These are phyloP conservation scores for Trichophaea hybrida DNA, from an alignment of 2,329 filamentous ascomycete genomes.

Conservation along the genomic window DNA sequence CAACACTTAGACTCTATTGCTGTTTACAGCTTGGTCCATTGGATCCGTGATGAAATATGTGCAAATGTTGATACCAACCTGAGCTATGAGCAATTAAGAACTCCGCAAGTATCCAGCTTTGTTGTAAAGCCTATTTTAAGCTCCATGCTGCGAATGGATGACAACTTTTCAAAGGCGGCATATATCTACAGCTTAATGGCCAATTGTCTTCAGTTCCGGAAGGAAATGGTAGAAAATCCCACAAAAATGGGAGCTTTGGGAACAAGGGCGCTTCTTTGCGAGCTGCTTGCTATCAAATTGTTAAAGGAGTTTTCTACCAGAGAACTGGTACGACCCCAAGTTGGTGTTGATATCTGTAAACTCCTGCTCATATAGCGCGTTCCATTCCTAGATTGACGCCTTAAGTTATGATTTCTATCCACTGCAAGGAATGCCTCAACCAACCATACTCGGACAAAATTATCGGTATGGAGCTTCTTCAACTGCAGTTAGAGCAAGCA, in stretches of 20 bases:
- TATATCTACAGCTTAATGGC: slow-evolving; percentile 83
- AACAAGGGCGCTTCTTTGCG: slow-evolving; percentile 76
- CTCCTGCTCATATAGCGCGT: background rate
- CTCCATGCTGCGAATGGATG: slow-evolving; percentile 53
- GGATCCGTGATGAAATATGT: slow-evolving; percentile 71
- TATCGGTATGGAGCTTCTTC: slow-evolving; percentile 13
- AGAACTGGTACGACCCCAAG: slow-evolving; percentile 42
- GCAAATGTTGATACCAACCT: slow-evolving; percentile 80
- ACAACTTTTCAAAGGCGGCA: slow-evolving; percentile 66
- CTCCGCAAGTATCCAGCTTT: slow-evolving; percentile 92
- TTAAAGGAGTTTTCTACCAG: slow-evolving; percentile 79
- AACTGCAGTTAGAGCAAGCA: slow-evolving; percentile 36
- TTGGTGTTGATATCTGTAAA: background rate
- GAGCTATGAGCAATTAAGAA: slow-evolving; percentile 86
- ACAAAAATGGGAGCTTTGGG: slow-evolving; percentile 71
- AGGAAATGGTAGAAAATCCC: slow-evolving; percentile 68
- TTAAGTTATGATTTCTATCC: slow-evolving; percentile 92
- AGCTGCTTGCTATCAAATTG: slow-evolving; percentile 76
- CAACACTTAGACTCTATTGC: slow-evolving; percentile 56
- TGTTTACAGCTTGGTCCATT: slow-evolving; percentile 79
- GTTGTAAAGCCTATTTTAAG: slow-evolving; percentile 57
- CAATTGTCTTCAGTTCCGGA: slow-evolving; percentile 84
- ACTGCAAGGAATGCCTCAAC: slow-evolving; percentile 55
- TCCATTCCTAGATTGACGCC: slow-evolving; percentile 53
- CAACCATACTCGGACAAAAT: slow-evolving; percentile 28